phyloP scores from a whole-genome alignment of 2,329 filamentous ascomycete genomes.

The Penicillium sp. region DNA sequence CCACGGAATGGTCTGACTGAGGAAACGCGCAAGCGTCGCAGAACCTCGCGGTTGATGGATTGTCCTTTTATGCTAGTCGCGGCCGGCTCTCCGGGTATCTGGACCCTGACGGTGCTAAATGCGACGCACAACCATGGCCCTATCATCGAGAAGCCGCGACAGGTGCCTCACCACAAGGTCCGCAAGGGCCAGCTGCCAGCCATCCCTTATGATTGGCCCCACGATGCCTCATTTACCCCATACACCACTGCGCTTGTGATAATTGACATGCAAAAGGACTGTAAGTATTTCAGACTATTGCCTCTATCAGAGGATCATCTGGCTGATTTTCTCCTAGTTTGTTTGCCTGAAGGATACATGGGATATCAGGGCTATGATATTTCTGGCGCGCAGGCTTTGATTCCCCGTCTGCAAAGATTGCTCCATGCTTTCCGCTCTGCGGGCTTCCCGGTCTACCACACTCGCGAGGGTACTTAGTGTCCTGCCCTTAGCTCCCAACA shows the following conservation, averaged over 20 bases:
- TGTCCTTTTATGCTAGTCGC: conserved; percentile 47
- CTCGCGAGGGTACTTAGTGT: conserved; percentile 41
- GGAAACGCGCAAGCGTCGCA: conserved; percentile 44
- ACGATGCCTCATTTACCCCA: conserved; percentile 45
- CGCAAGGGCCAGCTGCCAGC: conserved; percentile 46
- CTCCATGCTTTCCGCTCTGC: conserved; percentile 40
- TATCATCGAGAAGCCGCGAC: conserved; percentile 41
- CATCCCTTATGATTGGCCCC: conserved; percentile 47
- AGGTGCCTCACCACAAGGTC: conserved; percentile 42
- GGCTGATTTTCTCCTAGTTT: conserved; percentile 34
- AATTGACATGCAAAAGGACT: conserved; percentile 51
- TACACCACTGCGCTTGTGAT: conserved; percentile 48
- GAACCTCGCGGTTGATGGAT: conserved; percentile 46
- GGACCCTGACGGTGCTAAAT: conserved; percentile 44
- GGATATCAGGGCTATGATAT: conserved; percentile 48
- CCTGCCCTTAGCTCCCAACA: not conserved
- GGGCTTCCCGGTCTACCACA: conserved; percentile 46
- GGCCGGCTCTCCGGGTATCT: conserved; percentile 44
- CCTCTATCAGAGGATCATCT: not conserved
- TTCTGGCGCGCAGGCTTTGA: conserved; percentile 37
- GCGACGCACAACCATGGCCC: conserved; percentile 46
- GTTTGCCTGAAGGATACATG: conserved; percentile 45
- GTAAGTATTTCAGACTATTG: conserved; percentile 28
- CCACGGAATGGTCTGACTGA: conserved; percentile 46
- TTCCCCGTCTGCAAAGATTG: conserved; percentile 42